These are phyloP conservation scores for Toxoplasma gondii DNA, from an alignment of 169 alveolate genomes.

Conservation along the genomic window DNA sequence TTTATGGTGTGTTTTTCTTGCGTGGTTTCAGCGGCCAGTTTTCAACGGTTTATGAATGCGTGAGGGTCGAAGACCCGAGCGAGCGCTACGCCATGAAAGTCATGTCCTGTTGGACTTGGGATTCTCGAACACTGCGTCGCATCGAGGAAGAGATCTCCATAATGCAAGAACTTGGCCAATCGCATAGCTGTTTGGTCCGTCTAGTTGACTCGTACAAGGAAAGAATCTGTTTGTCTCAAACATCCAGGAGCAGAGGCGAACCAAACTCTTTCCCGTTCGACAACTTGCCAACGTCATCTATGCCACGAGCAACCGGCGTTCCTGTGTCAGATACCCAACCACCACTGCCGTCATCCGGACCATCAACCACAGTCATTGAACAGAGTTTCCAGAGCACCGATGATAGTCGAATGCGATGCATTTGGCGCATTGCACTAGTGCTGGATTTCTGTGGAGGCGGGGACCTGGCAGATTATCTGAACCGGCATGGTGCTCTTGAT, in stretches of 20 bases:
- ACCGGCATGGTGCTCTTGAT: neutral
- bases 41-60: conserved; percentile 37
- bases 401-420: neutral
- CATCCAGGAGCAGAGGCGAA: neutral
- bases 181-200: neutral
- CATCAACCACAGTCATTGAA: neutral
- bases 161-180: neutral
- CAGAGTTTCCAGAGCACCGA: neutral
- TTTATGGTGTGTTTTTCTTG: neutral
- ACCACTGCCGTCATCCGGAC: neutral
- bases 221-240: neutral
- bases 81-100: conserved; percentile 40
- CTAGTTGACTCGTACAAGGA: conserved; percentile 30
- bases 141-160: conserved; percentile 29
- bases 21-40: conserved; percentile 19
- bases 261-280: conserved; percentile 13
- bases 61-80: neutral
- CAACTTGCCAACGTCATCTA: neutral
- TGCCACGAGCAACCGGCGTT: neutral
- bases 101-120: conserved; percentile 44
- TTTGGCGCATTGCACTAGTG: conserved; percentile 66
- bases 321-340: neutral
- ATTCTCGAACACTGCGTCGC: conserved; percentile 22
- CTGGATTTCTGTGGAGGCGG: conserved; percentile 76
- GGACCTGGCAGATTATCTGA: conserved; percentile 66